These are phyloP conservation scores for Monilinia aucupariae DNA, from an alignment of 2,329 filamentous ascomycete species.

Conservation along the genomic window DNA sequence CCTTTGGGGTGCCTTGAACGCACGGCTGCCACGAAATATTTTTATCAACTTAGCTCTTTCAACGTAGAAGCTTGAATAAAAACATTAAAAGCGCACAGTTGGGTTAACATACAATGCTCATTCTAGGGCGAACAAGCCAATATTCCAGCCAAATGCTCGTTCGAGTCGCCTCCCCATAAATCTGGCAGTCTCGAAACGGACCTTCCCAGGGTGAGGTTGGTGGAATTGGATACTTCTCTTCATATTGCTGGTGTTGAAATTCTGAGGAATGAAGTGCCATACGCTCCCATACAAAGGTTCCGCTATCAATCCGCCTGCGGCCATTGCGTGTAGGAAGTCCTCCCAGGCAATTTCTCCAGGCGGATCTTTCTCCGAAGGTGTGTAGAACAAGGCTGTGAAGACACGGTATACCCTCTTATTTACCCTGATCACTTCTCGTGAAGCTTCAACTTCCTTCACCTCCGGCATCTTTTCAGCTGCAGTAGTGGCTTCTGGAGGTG, in stretches of 20 bases:
- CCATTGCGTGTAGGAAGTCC: background rate
- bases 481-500: no score
- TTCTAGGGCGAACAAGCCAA: background rate
- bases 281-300: background rate
- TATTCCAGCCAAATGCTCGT: background rate
- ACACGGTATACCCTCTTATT: background rate
- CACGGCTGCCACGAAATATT: no score
- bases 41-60: background rate
- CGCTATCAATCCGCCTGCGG: background rate
- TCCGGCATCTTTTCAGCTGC: background rate
- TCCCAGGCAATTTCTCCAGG: background rate
- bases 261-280: background rate
- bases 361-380: background rate
- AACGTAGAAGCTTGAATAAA: background rate
- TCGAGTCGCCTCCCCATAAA: background rate
- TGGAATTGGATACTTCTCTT: constrained; percentile 1
- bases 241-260: background rate
- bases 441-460: background rate
- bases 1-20: background rate
- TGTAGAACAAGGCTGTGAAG: background rate
- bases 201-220: background rate
- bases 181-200: background rate
- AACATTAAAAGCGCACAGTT: background rate
- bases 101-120: background rate
- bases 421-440: background rate